phyloP scores from a whole-genome alignment of 768 basidiomycete species.

The Mycena vulgaris region DNA sequence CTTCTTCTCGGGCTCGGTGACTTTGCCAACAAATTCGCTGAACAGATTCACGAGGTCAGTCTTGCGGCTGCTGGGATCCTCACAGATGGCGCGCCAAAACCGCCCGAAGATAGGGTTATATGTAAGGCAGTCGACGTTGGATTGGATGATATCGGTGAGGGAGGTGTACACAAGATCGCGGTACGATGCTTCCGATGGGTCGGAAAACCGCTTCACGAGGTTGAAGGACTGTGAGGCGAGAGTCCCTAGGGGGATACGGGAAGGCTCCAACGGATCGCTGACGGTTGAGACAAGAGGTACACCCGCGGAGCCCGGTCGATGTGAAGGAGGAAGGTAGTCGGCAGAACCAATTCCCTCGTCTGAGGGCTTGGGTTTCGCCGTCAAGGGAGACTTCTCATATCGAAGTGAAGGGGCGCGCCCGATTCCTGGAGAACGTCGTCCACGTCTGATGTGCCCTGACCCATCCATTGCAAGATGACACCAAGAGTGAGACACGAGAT shows the following conservation, averaged over 20 bases:
- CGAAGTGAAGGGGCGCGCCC: constrained; percentile 23
- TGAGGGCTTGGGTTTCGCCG: constrained; percentile 25
- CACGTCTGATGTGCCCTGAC: constrained; percentile 33
- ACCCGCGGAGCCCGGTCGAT: neutral
- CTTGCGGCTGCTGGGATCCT: constrained; percentile 37
- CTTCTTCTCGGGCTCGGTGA: constrained; percentile 36
- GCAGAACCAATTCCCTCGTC: constrained; percentile 36
- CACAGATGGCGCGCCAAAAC: constrained; percentile 49
- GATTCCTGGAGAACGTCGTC: constrained; percentile 26
- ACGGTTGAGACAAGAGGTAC: constrained; percentile 19
- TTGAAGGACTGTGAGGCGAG: constrained; percentile 31
- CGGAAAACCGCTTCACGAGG: constrained; percentile 41
- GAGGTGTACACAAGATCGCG: constrained; percentile 41
- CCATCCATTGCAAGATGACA: constrained; percentile 47
- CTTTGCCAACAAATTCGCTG: constrained; percentile 41
- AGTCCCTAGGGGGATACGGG: constrained; percentile 30
- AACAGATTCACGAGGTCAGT: constrained; percentile 41
- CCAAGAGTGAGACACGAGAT: constrained; percentile 45
- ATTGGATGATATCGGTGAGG: constrained; percentile 44
- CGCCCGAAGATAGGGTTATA: constrained; percentile 49
- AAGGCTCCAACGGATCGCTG: constrained; percentile 11
- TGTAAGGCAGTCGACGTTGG: constrained; percentile 45
- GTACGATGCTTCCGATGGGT: constrained; percentile 39
- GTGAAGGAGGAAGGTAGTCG: constrained; percentile 42
- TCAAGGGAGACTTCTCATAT: constrained; percentile 37